These are phyloP conservation scores for Dioszegia aurantiaca DNA, from an alignment of 768 basidiomycete species.

Conservation along the genomic window DNA sequence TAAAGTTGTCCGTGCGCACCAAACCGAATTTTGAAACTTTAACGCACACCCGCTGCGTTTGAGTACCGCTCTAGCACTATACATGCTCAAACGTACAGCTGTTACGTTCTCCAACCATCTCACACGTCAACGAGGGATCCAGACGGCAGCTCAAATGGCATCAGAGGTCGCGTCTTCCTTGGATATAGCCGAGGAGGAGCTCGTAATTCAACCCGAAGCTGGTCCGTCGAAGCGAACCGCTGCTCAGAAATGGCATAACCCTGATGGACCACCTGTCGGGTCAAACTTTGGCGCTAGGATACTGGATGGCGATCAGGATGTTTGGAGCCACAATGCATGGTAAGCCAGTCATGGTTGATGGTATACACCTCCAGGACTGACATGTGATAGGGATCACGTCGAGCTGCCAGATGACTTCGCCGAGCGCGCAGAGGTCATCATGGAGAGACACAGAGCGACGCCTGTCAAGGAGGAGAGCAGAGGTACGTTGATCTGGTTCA, in stretches of 20 bases:
- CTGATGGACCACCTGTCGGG: slow-evolving; percentile 44
- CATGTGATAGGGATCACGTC: slow-evolving; percentile 52
- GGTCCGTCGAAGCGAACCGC: slow-evolving; percentile 23
- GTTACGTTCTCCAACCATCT: too few relatives aligned
- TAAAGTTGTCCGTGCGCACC: not conserved
- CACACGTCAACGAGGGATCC: too few relatives aligned
- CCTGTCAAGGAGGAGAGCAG: slow-evolving; percentile 76
- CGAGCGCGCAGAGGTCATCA: slow-evolving; percentile 66
- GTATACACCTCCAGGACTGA: not conserved
- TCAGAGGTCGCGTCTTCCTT: not conserved
- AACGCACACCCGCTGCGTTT: not conserved
- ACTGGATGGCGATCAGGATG: slow-evolving; percentile 41
- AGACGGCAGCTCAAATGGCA: too few relatives aligned
- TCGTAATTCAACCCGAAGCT: slow-evolving; percentile 5
- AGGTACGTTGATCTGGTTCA: too few relatives aligned
- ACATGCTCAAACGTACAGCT: slow-evolving; percentile 3
- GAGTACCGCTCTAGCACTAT: too few relatives aligned
- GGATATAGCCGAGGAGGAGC: too few relatives aligned
- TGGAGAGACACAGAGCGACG: slow-evolving; percentile 66
- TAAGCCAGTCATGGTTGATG: slow-evolving; percentile 58
- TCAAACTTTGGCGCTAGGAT: slow-evolving; percentile 45
- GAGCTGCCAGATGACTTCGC: slow-evolving; percentile 64
- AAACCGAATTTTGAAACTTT: not conserved
- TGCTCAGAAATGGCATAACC: slow-evolving; percentile 44
- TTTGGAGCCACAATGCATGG: slow-evolving; percentile 54